A percentile compares a stretch with the other conserved stretches of the same genome.
These are phyloP conservation scores for Colletotrichum sansevieriae DNA, from an alignment of 2,329 filamentous ascomycete species.

Conservation along the genomic window DNA sequence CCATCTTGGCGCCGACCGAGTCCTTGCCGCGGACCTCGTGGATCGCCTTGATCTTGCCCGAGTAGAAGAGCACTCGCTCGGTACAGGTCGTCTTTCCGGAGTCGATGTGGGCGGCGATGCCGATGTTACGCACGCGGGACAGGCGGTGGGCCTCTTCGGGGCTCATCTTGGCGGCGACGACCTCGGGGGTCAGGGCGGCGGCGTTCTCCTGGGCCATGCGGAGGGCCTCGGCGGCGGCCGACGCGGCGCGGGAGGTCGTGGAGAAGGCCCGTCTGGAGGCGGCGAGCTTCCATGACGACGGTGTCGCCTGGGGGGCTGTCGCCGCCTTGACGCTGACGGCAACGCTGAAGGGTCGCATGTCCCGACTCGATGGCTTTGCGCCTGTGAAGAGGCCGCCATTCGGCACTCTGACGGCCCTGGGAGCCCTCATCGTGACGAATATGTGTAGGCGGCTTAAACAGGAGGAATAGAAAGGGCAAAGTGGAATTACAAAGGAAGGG, in stretches of 20 bases:
- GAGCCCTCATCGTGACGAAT: constrained; percentile 54
- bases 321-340: constrained; percentile 44
- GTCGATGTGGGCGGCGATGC: constrained; percentile 98
- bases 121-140: constrained; percentile 91
- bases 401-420: constrained; percentile 56
- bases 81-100: constrained; percentile 98
- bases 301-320: constrained; percentile 13
- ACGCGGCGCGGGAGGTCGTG: constrained; percentile 47
- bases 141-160: constrained; percentile 83
- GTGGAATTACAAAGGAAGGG: constrained; percentile 28
- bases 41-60: constrained; percentile 94
- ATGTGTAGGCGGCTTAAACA: constrained; percentile 17
- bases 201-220: constrained; percentile 68
- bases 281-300: constrained; percentile 30
- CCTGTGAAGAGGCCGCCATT: constrained; percentile 54
- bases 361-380: constrained; percentile 47
- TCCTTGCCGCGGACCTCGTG: constrained; percentile 97
- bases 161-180: constrained; percentile 82
- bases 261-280: constrained; percentile 49
- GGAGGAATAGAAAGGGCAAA: constrained; percentile 24
- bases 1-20: constrained; percentile 98
- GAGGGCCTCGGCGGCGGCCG: constrained; percentile 58
- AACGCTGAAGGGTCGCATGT: constrained; percentile 43
- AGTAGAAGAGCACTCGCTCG: constrained; percentile 98
- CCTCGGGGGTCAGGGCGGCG: constrained; percentile 65